Base-by-base conservation (phyloP, 306 rosid genomes). In the Lupinus albus region DNA sequence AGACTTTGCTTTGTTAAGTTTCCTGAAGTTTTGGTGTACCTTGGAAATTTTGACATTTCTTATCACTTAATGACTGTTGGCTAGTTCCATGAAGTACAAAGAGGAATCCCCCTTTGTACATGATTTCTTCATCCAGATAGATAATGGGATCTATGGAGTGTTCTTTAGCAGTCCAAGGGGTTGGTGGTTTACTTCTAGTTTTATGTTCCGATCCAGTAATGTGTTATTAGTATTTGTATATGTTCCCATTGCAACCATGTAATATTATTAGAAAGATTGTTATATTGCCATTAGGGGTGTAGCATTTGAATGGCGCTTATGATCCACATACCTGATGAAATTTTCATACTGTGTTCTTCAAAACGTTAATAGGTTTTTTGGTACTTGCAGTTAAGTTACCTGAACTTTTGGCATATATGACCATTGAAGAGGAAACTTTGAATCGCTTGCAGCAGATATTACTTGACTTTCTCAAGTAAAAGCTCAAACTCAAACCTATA, bases 351-450 rank as follows among this genome's bases (percentile, higher is more conserved):
- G 50, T 39, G 17, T 56, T 67, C 36, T 32, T 48, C 48, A 59
- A 72, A 66, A 35, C 21, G 39, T 17, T 63, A 10, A 65, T 67
- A 36, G 13, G 50, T 39, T 73, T 82, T 79, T 46, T 87, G 84
- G 71, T 79, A 70, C 64, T 77, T 83, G 84, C 94, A 93, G 99
- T 93, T 51, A 93, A 90, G 80, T 77, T 93, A 73, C 99, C 97
- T 9, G 97, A 90, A 89, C 89, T 93, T 74, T 82, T 93, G 85
- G 84, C 84, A 11, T 90, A 82, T 80, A 96, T 86, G 61, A 88
- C 76, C 78, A 86, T 93, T 11, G 99, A 93, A 80, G 99, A 93
- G 81, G 99, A 90, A 81, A 81, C 97, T 7, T 67, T 74, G 80
- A 81, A 69, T 72, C 81, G 75, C 74, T 76, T 90, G 81, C 99